Percentiles rank a stretch among this genome's conserved stretches.
Conservation (phyloP, 1,284 basidiomycete species). For the Apiotrichum domesticum region DNA sequence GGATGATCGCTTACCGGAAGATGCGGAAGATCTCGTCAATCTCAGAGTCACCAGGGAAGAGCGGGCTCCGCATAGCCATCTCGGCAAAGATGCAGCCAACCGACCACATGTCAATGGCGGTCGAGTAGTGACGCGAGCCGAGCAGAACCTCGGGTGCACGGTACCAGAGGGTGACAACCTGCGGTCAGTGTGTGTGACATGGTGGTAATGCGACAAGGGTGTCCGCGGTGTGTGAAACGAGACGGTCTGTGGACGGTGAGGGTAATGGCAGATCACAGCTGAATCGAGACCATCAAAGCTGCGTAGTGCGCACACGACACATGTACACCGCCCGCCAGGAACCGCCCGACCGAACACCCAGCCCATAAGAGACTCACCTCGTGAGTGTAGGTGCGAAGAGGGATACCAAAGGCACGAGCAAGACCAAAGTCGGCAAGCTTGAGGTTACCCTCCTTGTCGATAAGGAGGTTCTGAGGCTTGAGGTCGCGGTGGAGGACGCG, state of each 20-base stretch:
- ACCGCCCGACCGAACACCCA: too few relatives aligned
- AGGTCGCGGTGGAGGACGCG: slow-evolving; percentile 95
- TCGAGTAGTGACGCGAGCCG: slow-evolving; percentile 95
- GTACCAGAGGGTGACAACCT: slow-evolving; percentile 99
- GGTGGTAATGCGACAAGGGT: too few relatives aligned
- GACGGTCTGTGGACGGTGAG: too few relatives aligned
- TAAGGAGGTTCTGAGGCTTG: slow-evolving; percentile 95
- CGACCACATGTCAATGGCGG: slow-evolving; percentile 98
- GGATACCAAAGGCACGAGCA: slow-evolving; percentile 90
- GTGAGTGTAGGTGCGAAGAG: slow-evolving; percentile 93
- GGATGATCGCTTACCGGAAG: slow-evolving; percentile 55
- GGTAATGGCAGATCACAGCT: too few relatives aligned
- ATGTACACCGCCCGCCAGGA: too few relatives aligned
- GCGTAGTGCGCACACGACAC: too few relatives aligned
- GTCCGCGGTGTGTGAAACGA: too few relatives aligned
- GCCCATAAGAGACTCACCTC: slow-evolving; percentile 55
- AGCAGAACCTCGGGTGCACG: slow-evolving; percentile 96
- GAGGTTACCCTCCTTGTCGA: slow-evolving; percentile 93
- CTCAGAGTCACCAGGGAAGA: slow-evolving; percentile 98
- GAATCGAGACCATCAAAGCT: too few relatives aligned
- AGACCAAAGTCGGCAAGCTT: slow-evolving; percentile 94
- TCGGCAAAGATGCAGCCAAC: slow-evolving; percentile 99
- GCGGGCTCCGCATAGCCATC: slow-evolving; percentile 69
- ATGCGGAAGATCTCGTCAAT: slow-evolving; percentile 99
- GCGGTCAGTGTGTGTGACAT: background rate